Base-by-base conservation (phyloP, 768 basidiomycete genomes). In the Pilatotrama ljubarskyi region DNA sequence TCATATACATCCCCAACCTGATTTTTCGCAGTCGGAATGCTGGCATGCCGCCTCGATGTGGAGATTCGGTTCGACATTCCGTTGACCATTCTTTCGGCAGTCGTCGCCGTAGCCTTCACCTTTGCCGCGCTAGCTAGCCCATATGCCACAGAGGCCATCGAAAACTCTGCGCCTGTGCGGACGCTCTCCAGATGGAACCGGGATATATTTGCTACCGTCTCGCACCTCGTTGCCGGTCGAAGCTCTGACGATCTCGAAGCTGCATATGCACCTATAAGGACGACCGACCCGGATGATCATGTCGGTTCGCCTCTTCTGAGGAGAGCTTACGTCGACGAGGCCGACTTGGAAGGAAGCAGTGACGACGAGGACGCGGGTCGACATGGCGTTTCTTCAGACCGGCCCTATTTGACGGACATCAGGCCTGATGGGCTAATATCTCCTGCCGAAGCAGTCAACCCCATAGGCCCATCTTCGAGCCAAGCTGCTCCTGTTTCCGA, bases 21-120 rank as follows among this genome's bases (percentile, higher is more conserved):
- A 26, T 17, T 25, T 38, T n/a, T 25, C 14, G 20, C 53, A 70
- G 70, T 71, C 1, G 68, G 70, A 15, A 71, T 71, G 70, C 67
- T 71, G 29, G 70, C 70, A 0, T 71, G 68, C 32, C 58, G 66
- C 5, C 64, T 71, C 1, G 68, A 71, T 55, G 67, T 69, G 26
- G 26, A 47, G 3, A 65, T 71, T n/a, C 58, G 50, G 18, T 69
- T 68, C 56, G 52, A 69, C 53, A 56, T 60, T 32, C 20, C 44
- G 18, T 63, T 68, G 47, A 71, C 70, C 20, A 51, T 67, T 22
- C 57, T 68, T 18, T 70, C 68, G 26, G 70, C 70, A 14, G 38
- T 60, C 24, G 65, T 71, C 50, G 70, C 70, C 8, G 66, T 71
- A 25, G 24, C 51, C 15, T 71, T 71, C 65, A 71, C 70, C 11